Conservation (phyloP, 139 green algal genomes). For the Gonium pectorale region DNA sequence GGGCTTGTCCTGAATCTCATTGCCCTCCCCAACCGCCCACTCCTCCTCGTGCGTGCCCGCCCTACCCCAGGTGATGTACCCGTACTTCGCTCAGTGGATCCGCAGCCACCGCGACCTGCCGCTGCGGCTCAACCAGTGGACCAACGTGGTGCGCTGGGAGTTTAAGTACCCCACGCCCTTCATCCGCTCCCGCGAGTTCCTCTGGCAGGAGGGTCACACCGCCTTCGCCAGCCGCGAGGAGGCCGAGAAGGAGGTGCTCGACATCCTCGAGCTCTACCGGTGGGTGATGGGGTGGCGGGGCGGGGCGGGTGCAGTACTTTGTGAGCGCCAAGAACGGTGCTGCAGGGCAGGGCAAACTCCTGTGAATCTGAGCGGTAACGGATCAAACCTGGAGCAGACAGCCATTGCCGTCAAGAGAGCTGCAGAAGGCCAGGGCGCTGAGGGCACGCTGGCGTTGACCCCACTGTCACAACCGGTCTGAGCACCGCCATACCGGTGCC, state of each 20-base stretch:
- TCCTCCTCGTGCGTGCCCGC: not conserved
- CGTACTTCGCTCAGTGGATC: constrained; percentile 97
- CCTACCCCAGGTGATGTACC: constrained; percentile 92
- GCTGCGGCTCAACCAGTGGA: constrained; percentile 99
- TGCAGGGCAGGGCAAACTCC: too few relatives aligned
- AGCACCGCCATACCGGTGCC: too few relatives aligned
- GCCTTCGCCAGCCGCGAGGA: constrained; percentile 90
- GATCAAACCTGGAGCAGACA: too few relatives aligned
- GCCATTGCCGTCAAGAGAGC: too few relatives aligned
- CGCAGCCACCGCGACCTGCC: constrained; percentile 96
- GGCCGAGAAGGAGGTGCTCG: constrained; percentile 93
- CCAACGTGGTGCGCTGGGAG: constrained; percentile 99
- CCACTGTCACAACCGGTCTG: too few relatives aligned
- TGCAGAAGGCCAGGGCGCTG: too few relatives aligned
- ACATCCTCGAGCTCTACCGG: constrained; percentile 95
- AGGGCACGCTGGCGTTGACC: too few relatives aligned
- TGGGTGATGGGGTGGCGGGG: not conserved
- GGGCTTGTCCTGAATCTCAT: not conserved
- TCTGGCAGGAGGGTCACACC: constrained; percentile 94
- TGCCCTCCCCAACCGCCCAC: not conserved
- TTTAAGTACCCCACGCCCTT: constrained; percentile 99
- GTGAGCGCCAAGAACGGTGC: not conserved
- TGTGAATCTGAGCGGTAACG: too few relatives aligned
- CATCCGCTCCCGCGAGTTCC: constrained; percentile 89
- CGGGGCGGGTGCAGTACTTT: not conserved